Conservation (phyloP, 2,329 filamentous ascomycete species). For the Penicillium hordei region DNA sequence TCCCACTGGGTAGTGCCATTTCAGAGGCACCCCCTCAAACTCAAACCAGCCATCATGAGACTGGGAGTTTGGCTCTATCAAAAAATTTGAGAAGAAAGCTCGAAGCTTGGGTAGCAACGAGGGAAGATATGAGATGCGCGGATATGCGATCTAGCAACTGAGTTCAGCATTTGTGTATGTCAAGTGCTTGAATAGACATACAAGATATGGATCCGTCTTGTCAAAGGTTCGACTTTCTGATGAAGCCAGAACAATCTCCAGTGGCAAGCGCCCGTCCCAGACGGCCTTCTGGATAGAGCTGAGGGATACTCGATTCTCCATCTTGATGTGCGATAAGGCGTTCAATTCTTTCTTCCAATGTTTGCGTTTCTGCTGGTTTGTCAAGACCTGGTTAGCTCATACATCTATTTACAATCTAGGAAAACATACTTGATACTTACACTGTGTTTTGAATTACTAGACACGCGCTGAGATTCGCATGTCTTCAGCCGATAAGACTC, state of each 20-base stretch:
- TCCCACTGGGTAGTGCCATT: constrained; percentile 71
- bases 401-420: not conserved
- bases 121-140: constrained; percentile 67
- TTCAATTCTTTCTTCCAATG: not conserved
- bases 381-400: not conserved
- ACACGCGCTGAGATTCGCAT: constrained; percentile 1
- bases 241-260: constrained; percentile 60
- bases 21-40: constrained; percentile 66
- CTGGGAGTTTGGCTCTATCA: constrained; percentile 58
- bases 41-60: constrained; percentile 62
- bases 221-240: constrained; percentile 62
- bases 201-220: constrained; percentile 60
- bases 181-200: constrained; percentile 32
- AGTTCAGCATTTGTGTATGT: not conserved
- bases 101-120: constrained; percentile 63
- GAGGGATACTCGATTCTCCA: constrained; percentile 31
- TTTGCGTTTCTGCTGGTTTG: not conserved
- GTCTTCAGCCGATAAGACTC: not conserved
- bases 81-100: constrained; percentile 58
- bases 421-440: not conserved
- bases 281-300: constrained; percentile 47
- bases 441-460: not conserved
- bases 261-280: constrained; percentile 60
- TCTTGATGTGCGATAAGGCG: constrained; percentile 9
- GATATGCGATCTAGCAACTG: constrained; percentile 54